Conservation (phyloP, 139 green algal genomes). For the Chloropicon primus region DNA sequence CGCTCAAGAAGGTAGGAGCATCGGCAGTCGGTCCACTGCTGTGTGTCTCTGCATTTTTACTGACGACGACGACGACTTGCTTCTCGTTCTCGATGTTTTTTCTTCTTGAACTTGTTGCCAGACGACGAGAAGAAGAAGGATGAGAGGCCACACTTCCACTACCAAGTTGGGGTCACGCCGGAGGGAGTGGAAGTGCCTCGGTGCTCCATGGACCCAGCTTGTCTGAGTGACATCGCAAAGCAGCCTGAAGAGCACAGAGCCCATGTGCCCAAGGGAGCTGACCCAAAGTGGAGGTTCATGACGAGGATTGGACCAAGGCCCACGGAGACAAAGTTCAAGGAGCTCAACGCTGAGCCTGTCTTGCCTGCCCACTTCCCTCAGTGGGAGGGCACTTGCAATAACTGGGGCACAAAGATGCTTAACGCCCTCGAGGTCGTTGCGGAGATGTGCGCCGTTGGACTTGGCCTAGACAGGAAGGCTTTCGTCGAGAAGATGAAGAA, state of each 20-base stretch:
- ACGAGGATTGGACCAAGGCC: slow-evolving; percentile 58
- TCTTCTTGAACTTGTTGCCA: no score
- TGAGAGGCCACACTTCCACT: slow-evolving; percentile 43
- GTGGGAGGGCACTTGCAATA: slow-evolving; percentile 62
- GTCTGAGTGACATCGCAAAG: slow-evolving; percentile 12
- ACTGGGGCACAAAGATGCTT: slow-evolving; percentile 62
- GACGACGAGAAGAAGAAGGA: slow-evolving; percentile 48
- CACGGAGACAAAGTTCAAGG: slow-evolving; percentile 32
- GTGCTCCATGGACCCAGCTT: slow-evolving; percentile 30
- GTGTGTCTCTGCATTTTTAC: no score
- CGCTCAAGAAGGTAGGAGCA: no score
- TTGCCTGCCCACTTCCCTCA: slow-evolving; percentile 48
- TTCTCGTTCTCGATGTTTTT: no score
- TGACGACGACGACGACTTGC: no score
- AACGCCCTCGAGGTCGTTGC: slow-evolving; percentile 28
- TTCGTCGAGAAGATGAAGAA: slow-evolving; percentile 54
- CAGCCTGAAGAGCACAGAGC: slow-evolving; percentile 30
- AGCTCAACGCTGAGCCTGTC: slow-evolving; percentile 71
- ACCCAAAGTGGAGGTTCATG: slow-evolving; percentile 84
- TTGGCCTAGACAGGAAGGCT: slow-evolving; percentile 43
- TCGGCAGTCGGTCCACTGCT: no score
- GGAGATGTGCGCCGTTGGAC: slow-evolving; percentile 44
- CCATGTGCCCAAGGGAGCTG: slow-evolving; percentile 28
- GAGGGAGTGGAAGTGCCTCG: slow-evolving; percentile 60
- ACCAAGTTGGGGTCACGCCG: slow-evolving; percentile 78